Evolutionary conservation across 2,329 filamentous ascomycete species (phyloP), one percentile per base, ranked within the genome.

Genomic region (Fusarium duplospermum): DNA sequence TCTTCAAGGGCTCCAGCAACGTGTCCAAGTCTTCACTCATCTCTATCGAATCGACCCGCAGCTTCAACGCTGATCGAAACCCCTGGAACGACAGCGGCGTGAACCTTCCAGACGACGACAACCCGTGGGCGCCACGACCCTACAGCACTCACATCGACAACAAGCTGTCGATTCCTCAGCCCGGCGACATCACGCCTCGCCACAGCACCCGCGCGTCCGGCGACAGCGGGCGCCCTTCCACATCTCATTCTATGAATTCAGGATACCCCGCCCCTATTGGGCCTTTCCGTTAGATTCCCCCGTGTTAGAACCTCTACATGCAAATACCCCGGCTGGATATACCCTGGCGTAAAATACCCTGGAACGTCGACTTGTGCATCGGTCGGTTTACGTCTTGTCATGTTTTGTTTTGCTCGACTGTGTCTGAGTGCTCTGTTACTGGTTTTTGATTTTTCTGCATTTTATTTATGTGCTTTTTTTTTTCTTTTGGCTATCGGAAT

Each of bases 71-170:
- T 77, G 97, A 98, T 83, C 93, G 95, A 83, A 98, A 98, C 85
- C 95, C 95, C 71, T 98, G 96, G 96, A 98, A 98, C 82, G 96
- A 98, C 83, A 97, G 94, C 80, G 96, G 95, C 79, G 95, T 98
- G 81, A 98, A 98, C 82, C 91, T 98, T 76, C 89, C 93, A 72
- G 96, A 98, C 79, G 94, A 98, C 74, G 95, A 98, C 77, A 90
- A 90, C 82, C 88, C 89, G 42, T 92, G 90, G 90, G 84, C 87
- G 62, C 84, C 84, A 61, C 90, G 90, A 74, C 90, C 90, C 77
- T 89, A 92, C 77, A 89, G 89, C 79, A 93, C 91, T 81, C 91
- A 90, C 81, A 86, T 87, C 78, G 86, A 92, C 81, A 88, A 87
- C 80, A 93, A 92, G 82, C 83, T 92, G 79, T 84, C 86, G 73